These are phyloP conservation scores for Hypoxylon fuscum DNA, from an alignment of 495 filamentous ascomycete genomes.

Conservation along the genomic window DNA sequence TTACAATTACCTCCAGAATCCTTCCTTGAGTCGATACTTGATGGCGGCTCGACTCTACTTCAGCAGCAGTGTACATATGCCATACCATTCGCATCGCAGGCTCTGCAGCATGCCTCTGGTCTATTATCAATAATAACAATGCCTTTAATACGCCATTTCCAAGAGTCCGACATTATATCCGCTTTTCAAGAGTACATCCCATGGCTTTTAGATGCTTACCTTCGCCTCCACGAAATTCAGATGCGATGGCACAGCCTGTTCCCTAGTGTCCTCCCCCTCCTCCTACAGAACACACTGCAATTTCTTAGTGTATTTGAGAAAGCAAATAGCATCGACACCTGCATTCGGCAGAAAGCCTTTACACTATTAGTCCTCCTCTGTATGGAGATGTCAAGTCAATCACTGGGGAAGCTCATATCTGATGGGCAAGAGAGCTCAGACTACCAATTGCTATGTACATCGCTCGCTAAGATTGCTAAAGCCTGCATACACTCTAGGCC, in stretches of 20 bases:
- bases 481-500: constrained; percentile 41
- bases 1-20: constrained; percentile 36
- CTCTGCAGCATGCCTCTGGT: constrained; percentile 41
- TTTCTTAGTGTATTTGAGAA: constrained; percentile 28
- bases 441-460: constrained; percentile 35
- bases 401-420: constrained; percentile 10
- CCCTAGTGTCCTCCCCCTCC: constrained; percentile 29
- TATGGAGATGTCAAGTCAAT: constrained; percentile 36
- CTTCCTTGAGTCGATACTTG: constrained; percentile 20
- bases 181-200: constrained; percentile 41
- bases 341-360: constrained; percentile 46
- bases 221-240: constrained; percentile 41
- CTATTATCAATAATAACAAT: constrained; percentile 47
- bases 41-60: constrained; percentile 13
- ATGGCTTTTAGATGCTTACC: constrained; percentile 50
- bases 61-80: constrained; percentile 40
- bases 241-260: constrained; percentile 38
- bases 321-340: constrained; percentile 24
- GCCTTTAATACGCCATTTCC: constrained; percentile 32
- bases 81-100: constrained; percentile 35
- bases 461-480: constrained; percentile 47
- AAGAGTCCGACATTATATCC: constrained; percentile 25
- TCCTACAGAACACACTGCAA: constrained; percentile 42
- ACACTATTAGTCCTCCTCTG: constrained; percentile 45
- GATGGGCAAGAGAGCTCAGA: constrained; percentile 11